A percentile compares a stretch with the other conserved stretches of the same genome.
These are phyloP conservation scores for Amesomyces nigricolor DNA, from an alignment of 2,329 filamentous ascomycete genomes.

Conservation along the genomic window DNA sequence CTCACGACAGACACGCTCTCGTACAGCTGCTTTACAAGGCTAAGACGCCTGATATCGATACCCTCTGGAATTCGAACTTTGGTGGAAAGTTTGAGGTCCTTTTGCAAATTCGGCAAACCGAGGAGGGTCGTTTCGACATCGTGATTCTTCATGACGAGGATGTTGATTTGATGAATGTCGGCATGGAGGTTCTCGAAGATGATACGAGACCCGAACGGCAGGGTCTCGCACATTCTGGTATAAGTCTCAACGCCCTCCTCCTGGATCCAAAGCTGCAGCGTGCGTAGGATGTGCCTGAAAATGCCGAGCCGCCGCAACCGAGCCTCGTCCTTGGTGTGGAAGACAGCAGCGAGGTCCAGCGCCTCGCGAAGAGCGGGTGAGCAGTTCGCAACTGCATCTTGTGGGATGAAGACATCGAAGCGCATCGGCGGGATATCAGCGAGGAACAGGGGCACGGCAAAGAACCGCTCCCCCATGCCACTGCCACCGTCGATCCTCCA, in stretches of 20 bases:
- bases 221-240: conserved; percentile 36
- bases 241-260: conserved; percentile 28
- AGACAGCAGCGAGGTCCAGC: conserved; percentile 47
- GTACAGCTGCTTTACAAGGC: conserved; percentile 49
- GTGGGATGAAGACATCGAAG: conserved; percentile 54
- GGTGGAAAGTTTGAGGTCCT: conserved; percentile 40
- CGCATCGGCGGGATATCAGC: conserved; percentile 43
- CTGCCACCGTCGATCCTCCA: conserved; percentile 57
- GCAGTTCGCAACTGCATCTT: conserved; percentile 36
- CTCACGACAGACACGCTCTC: conserved; percentile 54
- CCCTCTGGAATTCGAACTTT: conserved; percentile 36
- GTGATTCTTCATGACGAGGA: conserved; percentile 46
- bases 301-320: conserved; percentile 47
- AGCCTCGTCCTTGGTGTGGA: conserved; percentile 48
- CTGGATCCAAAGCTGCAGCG: conserved; percentile 47
- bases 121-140: conserved; percentile 49
- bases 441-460: conserved; percentile 49
- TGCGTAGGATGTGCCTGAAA: conserved; percentile 48
- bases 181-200: conserved; percentile 47
- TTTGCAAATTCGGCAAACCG: conserved; percentile 37
- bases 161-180: conserved; percentile 41
- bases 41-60: conserved; percentile 46
- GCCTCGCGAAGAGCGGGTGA: conserved; percentile 38
- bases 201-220: conserved; percentile 55
- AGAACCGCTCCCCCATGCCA: conserved; percentile 53